Evolutionary conservation across 768 basidiomycete genomes (phyloP).

Genomic region (Pisolithus orientalis): DNA sequence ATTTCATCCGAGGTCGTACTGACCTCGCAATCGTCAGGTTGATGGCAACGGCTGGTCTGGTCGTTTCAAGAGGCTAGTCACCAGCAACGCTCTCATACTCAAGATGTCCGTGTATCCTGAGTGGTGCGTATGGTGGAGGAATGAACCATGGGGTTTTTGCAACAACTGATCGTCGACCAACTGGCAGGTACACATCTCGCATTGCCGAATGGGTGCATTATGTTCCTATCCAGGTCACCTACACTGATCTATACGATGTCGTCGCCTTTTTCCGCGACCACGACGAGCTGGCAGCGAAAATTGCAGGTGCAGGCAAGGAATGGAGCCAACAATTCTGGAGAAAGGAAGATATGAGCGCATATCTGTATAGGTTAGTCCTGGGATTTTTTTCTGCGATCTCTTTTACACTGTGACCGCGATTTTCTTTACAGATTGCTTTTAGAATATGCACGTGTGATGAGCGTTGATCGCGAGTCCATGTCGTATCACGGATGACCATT

Average conservation of each 20-base stretch:
- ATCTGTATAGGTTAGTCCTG: constrained; percentile 40
- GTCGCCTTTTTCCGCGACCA: constrained; percentile 65
- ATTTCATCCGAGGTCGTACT: no score
- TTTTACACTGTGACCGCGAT: no score
- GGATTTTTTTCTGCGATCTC: no score
- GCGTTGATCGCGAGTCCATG: constrained; percentile 35
- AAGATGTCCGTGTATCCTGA: constrained; percentile 37
- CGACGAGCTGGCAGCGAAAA: constrained; percentile 47
- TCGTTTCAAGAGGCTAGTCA: constrained; percentile 53
- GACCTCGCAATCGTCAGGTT: constrained; percentile 24
- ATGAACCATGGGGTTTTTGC: background rate
- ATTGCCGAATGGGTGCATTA: constrained; percentile 63
- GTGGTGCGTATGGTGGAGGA: constrained; percentile 53
- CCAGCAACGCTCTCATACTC: constrained; percentile 50
- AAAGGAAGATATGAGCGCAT: constrained; percentile 48
- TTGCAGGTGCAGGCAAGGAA: constrained; percentile 43
- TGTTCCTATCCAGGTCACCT: constrained; percentile 54
- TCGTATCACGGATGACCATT: constrained; percentile 12
- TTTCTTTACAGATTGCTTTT: constrained; percentile 33
- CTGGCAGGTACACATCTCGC: constrained; percentile 44
- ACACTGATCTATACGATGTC: constrained; percentile 60
- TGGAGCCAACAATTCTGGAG: constrained; percentile 53
- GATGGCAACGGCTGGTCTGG: constrained; percentile 58
- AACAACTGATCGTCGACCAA: background rate
- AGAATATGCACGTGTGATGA: constrained; percentile 47